A percentile compares a stretch with the other conserved stretches of the same genome.
These are phyloP conservation scores for Rhexocercosporidium sp. DNA, from an alignment of 2,329 filamentous ascomycete genomes.

Conservation along the genomic window DNA sequence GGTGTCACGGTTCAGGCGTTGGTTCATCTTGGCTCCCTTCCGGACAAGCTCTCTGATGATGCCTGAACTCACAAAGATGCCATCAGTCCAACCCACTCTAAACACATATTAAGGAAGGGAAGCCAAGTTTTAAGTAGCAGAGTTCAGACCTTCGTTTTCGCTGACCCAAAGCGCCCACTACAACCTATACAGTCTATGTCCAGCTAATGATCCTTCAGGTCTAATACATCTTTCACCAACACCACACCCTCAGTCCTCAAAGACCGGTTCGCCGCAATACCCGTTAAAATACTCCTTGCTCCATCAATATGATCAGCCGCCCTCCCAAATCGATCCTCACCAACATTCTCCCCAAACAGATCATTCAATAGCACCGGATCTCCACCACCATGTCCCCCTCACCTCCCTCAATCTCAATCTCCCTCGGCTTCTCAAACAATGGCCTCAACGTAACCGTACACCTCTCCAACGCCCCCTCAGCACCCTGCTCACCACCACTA, in stretches of 20 bases:
- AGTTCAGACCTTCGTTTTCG: not conserved
- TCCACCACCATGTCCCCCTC: conserved; percentile 65
- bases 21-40: no score
- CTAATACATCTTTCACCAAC: conserved; percentile 51
- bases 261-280: conserved; percentile 63
- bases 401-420: conserved; percentile 57
- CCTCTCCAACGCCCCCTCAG: conserved; percentile 58
- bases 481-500: conserved; percentile 61
- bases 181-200: conserved; percentile 1
- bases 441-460: conserved; percentile 56
- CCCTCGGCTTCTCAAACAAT: conserved; percentile 60
- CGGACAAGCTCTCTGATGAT: no score
- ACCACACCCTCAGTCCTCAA: conserved; percentile 62
- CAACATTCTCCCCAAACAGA: conserved; percentile 57
- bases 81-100: no score
- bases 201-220: conserved; percentile 24
- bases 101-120: not conserved
- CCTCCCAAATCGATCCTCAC: conserved; percentile 56
- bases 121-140: not conserved
- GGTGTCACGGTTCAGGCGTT: no score
- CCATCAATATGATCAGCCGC: conserved; percentile 65
- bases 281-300: conserved; percentile 62
- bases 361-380: conserved; percentile 62
- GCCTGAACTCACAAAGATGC: no score
- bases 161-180: not conserved